Evolutionary conservation across 2,329 filamentous ascomycete species (phyloP).

Genomic region (Bipolaris gigantea): DNA sequence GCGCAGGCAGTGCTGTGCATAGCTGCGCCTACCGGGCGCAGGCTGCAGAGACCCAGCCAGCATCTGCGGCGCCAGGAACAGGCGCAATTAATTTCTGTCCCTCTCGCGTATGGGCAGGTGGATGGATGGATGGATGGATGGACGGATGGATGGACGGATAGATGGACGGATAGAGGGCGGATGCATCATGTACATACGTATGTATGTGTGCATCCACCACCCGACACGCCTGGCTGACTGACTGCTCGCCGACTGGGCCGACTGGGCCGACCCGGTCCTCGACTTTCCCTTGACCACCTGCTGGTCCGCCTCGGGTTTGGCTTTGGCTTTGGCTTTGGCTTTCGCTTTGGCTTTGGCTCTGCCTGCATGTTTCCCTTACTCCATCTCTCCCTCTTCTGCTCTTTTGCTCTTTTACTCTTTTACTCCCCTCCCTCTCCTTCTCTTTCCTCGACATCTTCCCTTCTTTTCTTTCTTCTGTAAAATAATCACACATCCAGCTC

Average conservation of each 20-base stretch:
- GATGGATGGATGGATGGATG: no score
- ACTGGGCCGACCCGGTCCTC: slow-evolving; percentile 1
- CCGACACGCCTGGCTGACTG: not conserved
- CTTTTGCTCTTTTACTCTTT: not conserved
- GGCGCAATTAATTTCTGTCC: slow-evolving; percentile 19
- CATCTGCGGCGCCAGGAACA: slow-evolving; percentile 24
- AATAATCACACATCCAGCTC: not conserved
- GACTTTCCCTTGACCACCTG: not conserved
- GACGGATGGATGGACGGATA: no score
- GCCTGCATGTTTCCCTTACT: not conserved
- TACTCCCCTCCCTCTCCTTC: not conserved
- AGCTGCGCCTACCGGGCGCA: not conserved
- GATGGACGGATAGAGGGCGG: no score
- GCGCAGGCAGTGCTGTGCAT: slow-evolving; percentile 4
- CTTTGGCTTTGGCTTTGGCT: not conserved
- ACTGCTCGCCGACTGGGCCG: not conserved
- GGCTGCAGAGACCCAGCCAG: slow-evolving; percentile 4
- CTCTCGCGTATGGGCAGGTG: not conserved
- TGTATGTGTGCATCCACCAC: slow-evolving; percentile 6
- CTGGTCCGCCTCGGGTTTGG: not conserved
- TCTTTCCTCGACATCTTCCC: not conserved
- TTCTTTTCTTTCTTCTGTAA: not conserved
- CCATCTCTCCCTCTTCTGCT: not conserved
- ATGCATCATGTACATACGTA: no score
- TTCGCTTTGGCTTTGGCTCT: not conserved